Conservation (phyloP, 345 rosid species). For the Eucalyptus albens region DNA sequence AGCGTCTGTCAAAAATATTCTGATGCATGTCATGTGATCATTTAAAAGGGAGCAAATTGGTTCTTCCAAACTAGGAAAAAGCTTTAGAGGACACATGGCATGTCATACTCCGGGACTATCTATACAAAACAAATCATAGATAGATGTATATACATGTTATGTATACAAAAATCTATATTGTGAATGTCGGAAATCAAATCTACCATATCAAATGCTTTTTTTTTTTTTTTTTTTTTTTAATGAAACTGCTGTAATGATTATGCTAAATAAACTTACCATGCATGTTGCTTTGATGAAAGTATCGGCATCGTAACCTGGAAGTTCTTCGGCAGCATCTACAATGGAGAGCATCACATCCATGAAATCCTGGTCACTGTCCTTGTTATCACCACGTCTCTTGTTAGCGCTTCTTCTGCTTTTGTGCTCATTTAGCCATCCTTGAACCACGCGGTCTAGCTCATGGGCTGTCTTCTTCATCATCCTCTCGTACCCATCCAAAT, state of each 20-base stretch:
- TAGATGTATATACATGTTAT: not conserved
- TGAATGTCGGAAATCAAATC: not conserved
- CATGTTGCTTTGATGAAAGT: conserved; percentile 14
- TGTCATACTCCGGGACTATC: not conserved
- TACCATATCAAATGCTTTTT: not conserved
- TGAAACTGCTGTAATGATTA: not conserved
- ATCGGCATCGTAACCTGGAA: not conserved
- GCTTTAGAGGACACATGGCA: not conserved
- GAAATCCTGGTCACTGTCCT: conserved; percentile 1
- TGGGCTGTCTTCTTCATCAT: conserved; percentile 3
- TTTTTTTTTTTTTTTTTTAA: not conserved
- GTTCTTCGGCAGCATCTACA: not conserved
- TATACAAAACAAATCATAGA: not conserved
- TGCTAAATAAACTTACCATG: not conserved
- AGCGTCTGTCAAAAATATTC: not conserved
- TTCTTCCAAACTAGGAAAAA: not conserved
- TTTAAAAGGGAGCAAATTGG: not conserved
- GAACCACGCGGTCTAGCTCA: conserved; percentile 2
- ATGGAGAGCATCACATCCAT: conserved; percentile 12
- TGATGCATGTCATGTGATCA: not conserved
- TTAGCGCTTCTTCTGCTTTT: not conserved
- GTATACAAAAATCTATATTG: not conserved
- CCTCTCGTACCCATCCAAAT: conserved; percentile 13
- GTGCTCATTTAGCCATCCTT: conserved; percentile 12
- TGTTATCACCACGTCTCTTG: not conserved